Percentiles rank a stretch among this genome's conserved stretches.
phyloP scores from a whole-genome alignment of 331 rosid species.

The Quercus tomentella region DNA sequence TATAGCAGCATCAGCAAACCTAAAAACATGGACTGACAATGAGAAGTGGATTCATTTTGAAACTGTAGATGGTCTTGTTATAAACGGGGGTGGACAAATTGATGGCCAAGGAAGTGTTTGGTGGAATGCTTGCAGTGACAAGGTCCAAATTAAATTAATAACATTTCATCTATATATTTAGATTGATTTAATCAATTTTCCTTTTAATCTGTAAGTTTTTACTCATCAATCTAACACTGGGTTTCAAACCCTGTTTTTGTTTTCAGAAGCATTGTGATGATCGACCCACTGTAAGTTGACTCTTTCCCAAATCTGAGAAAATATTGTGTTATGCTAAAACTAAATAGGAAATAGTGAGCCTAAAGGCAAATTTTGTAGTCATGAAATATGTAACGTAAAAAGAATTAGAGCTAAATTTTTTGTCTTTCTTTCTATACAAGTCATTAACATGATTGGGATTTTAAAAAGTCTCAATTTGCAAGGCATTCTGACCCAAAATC shows the following conservation, averaged over 20 bases:
- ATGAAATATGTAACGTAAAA: no score
- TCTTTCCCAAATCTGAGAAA: background rate
- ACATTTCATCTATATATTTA: constrained; percentile 8
- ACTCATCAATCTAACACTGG: background rate
- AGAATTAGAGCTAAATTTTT: no score
- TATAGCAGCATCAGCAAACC: constrained; percentile 28
- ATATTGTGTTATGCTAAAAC: no score
- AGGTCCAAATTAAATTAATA: background rate
- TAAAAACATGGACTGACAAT: constrained; percentile 19
- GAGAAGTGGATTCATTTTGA: constrained; percentile 26
- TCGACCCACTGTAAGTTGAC: constrained; percentile 16
- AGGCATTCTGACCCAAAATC: background rate
- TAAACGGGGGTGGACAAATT: constrained; percentile 42
- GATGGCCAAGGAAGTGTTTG: constrained; percentile 56
- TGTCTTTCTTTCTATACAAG: no score
- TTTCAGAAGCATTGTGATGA: background rate
- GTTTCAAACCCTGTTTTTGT: background rate
- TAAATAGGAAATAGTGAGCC: no score
- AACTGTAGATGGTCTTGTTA: constrained; percentile 23
- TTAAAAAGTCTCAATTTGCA: no score
- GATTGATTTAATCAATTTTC: background rate
- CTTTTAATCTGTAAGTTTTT: background rate
- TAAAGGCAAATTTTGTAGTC: no score
- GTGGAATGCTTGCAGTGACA: constrained; percentile 32
- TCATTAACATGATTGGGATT: no score